Percentiles rank a stretch among this genome's conserved stretches.
Conservation (phyloP, 2,329 filamentous ascomycete genomes). For the Curvularia sp. region DNA sequence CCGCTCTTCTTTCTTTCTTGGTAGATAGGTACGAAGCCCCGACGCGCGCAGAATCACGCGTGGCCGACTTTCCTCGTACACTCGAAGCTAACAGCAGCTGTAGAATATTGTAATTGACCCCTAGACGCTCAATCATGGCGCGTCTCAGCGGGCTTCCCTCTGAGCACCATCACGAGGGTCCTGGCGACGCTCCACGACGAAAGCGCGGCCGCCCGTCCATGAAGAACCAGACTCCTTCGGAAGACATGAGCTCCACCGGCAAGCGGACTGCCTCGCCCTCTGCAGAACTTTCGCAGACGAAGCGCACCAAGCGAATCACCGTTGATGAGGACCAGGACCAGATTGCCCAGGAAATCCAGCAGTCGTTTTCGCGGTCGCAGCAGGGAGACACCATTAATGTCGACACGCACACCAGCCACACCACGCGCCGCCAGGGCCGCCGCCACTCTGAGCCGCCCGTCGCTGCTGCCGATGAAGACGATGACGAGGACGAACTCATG, state of each 20-base stretch:
- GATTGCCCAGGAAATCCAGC: slow-evolving; percentile 44
- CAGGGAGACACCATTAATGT: slow-evolving; percentile 28
- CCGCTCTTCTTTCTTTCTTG: slow-evolving; percentile 16
- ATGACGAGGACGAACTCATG: slow-evolving; percentile 28
- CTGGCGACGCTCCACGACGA: slow-evolving; percentile 45
- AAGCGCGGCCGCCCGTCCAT: slow-evolving; percentile 37
- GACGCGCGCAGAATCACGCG: slow-evolving; percentile 8
- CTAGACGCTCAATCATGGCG: slow-evolving; percentile 36
- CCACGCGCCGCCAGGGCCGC: slow-evolving; percentile 34
- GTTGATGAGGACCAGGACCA: slow-evolving; percentile 42
- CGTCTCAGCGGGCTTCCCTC: slow-evolving; percentile 46
- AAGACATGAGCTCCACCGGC: slow-evolving; percentile 27
- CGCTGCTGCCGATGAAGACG: slow-evolving; percentile 21
- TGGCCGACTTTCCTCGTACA: neutral
- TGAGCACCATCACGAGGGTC: slow-evolving; percentile 48
- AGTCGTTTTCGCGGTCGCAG: slow-evolving; percentile 39
- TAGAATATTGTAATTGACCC: neutral
- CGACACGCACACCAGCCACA: slow-evolving; percentile 21
- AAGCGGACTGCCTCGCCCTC: slow-evolving; percentile 44
- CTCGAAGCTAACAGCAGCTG: slow-evolving; percentile 3
- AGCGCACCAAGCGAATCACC: slow-evolving; percentile 45
- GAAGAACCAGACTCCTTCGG: slow-evolving; percentile 34
- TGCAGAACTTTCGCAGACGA: slow-evolving; percentile 36
- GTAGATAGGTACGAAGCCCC: slow-evolving; percentile 12
- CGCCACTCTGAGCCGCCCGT: slow-evolving; percentile 48